Conservation (phyloP, 164 flowering plant species). For the Magnolia sinica region DNA sequence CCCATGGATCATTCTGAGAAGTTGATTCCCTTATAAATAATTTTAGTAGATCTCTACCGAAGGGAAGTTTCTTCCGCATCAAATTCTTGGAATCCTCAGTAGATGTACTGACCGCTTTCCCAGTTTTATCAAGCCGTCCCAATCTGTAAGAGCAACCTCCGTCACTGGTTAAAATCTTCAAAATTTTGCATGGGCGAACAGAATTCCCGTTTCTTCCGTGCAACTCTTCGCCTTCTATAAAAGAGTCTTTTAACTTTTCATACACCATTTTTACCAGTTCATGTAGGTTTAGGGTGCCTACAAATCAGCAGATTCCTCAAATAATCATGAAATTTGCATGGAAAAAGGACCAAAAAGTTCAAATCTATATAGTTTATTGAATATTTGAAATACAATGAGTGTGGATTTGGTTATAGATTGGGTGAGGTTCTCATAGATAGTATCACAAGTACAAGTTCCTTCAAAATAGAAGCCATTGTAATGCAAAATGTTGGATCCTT, state of each 20-base stretch:
- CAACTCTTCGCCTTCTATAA: constrained; percentile 19
- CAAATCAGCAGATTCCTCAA: background rate
- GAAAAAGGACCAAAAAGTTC: background rate
- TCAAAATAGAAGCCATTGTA: background rate
- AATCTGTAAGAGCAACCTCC: constrained; percentile 5
- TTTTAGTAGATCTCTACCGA: constrained; percentile 11
- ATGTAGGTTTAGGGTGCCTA: constrained; percentile 13
- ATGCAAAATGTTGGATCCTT: background rate
- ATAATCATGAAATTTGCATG: background rate
- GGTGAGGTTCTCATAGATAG: background rate
- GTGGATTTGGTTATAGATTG: background rate
- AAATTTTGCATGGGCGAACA: constrained; percentile 10
- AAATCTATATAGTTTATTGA: background rate
- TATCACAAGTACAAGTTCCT: background rate
- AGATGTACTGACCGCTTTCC: constrained; percentile 10
- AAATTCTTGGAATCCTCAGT: constrained; percentile 11
- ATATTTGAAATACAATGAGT: background rate
- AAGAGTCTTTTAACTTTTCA: constrained; percentile 7
- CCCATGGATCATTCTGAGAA: constrained; percentile 15
- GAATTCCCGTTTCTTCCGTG: constrained; percentile 8
- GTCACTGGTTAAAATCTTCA: constrained; percentile 5
- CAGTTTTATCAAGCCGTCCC: constrained; percentile 17
- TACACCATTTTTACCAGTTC: constrained; percentile 9
- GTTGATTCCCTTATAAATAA: constrained; percentile 13
- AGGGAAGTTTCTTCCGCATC: constrained; percentile 13